Conservation (phyloP, 2,329 filamentous ascomycete genomes). For the Sporothrix inflata region DNA sequence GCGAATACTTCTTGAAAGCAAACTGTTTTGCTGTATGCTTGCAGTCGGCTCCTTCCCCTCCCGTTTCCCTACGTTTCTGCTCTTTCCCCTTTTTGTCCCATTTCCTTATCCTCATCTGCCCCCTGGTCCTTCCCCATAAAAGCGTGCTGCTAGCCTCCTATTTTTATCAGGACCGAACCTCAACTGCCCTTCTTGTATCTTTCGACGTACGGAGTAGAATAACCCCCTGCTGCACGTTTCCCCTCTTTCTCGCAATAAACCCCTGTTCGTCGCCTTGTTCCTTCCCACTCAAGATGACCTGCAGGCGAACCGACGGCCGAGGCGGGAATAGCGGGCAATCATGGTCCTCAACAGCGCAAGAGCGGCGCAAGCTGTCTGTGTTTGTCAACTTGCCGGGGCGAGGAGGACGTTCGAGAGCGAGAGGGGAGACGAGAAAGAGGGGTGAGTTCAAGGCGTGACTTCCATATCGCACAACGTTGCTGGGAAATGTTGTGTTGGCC, state of each 20-base stretch:
- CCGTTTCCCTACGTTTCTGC: background rate
- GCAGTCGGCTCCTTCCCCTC: conserved; percentile 7
- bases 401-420: background rate
- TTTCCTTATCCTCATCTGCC: conserved; percentile 10
- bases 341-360: background rate
- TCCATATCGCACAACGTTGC: background rate
- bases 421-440: background rate
- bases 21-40: background rate
- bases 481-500: background rate
- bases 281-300: conserved; percentile 23
- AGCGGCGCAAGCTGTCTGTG: background rate
- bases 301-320: conserved; percentile 23
- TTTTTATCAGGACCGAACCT: conserved; percentile 17
- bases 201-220: background rate
- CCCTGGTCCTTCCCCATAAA: conserved; percentile 24
- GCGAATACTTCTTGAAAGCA: background rate
- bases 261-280: background rate
- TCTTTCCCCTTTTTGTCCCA: conserved; percentile 6
- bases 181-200: background rate
- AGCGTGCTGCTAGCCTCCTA: conserved; percentile 17
- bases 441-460: background rate
- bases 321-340: conserved; percentile 25
- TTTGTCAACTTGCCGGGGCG: background rate
- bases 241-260: conserved; percentile 17
- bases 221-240: background rate